These are phyloP conservation scores for Zymoseptoria tritici DNA, from an alignment of 2,329 filamentous ascomycete species.

Conservation along the genomic window DNA sequence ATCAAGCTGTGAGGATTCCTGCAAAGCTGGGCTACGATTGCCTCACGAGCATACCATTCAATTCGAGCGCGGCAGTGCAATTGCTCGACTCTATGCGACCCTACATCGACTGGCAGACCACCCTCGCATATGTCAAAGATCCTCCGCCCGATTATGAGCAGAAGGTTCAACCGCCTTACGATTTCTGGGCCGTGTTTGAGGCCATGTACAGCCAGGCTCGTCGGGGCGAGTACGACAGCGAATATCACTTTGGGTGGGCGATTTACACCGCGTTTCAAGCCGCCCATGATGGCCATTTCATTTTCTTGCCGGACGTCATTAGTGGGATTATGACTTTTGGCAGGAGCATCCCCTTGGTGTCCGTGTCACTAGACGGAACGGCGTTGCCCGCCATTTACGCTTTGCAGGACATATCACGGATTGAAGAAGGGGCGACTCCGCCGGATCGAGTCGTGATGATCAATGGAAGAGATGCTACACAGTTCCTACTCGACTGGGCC, in stretches of 20 bases:
- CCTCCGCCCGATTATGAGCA: conserved; percentile 40
- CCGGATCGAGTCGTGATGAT: conserved; percentile 34
- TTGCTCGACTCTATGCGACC: conserved; percentile 38
- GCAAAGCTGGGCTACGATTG: conserved; percentile 39
- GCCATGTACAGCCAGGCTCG: conserved; percentile 33
- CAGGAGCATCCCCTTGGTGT: conserved; percentile 46
- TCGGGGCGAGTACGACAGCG: conserved; percentile 30
- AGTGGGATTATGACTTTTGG: conserved; percentile 45
- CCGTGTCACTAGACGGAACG: conserved; percentile 51
- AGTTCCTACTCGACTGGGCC: conserved; percentile 30
- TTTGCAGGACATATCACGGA: no score
- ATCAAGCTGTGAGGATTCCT: conserved; percentile 36
- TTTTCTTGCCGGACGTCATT: conserved; percentile 49
- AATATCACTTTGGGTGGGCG: conserved; percentile 41
- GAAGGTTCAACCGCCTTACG: conserved; percentile 36
- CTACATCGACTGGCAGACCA: conserved; percentile 42
- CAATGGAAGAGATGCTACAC: conserved; percentile 29
- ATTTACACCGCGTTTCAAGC: conserved; percentile 46
- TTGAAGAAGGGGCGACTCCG: conserved; percentile 26
- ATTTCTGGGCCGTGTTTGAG: conserved; percentile 33
- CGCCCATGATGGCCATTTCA: conserved; percentile 59
- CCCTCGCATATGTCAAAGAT: conserved; percentile 36
- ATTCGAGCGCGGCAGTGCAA: conserved; percentile 28
- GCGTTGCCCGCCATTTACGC: conserved; percentile 48
- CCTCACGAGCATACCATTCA: conserved; percentile 38